Conservation (phyloP, 331 rosid genomes). For the Malus hybrid region DNA sequence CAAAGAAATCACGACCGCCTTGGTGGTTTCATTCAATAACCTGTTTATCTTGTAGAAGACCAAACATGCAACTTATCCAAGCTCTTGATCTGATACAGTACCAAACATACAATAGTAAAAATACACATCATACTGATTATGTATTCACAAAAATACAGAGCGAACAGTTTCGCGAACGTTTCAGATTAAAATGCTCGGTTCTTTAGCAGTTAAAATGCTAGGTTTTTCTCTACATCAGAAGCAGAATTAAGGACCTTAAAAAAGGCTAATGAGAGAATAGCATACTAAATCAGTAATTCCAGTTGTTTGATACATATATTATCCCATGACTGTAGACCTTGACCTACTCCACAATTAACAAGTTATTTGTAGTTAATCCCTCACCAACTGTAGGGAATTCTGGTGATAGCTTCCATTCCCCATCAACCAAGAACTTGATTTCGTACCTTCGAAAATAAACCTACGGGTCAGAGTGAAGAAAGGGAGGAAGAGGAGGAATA, state of each 20-base stretch:
- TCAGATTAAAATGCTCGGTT: neutral
- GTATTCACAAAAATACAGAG: neutral
- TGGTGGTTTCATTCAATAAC: neutral
- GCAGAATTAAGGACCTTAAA: neutral
- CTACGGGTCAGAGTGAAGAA: neutral
- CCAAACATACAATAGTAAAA: neutral
- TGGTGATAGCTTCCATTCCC: constrained; percentile 79
- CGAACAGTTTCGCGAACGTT: too few species aligned
- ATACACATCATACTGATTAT: neutral
- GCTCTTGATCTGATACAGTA: neutral
- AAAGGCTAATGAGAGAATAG: neutral
- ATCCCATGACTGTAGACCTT: neutral
- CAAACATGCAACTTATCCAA: neutral
- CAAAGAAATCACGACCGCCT: too few species aligned
- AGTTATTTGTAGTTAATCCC: constrained; percentile 66
- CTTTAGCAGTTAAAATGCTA: neutral
- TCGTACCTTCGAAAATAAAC: constrained; percentile 59
- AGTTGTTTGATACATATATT: neutral
- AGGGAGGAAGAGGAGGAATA: neutral
- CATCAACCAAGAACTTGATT: constrained; percentile 89
- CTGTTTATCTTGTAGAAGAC: neutral
- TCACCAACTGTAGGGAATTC: constrained; percentile 73
- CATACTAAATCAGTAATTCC: neutral
- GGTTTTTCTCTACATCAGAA: neutral
- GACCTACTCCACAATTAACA: constrained; percentile 54